Percentiles rank a stretch among this genome's conserved stretches.
phyloP scores from a whole-genome alignment of 1,139 yeast species.

The Lodderomyces parapsilosis region DNA sequence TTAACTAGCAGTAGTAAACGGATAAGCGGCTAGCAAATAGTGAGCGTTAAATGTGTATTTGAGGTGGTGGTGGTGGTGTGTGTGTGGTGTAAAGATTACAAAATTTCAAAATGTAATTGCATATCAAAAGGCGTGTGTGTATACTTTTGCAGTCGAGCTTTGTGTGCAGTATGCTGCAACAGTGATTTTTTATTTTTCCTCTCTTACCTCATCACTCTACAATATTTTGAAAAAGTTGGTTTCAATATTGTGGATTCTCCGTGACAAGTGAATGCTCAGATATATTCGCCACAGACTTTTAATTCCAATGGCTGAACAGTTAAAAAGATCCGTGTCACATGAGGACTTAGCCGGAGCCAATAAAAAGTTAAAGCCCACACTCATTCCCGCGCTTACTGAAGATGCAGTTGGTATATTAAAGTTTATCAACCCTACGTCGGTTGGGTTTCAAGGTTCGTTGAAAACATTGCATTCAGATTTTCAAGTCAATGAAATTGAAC shows the following conservation, averaged over 20 bases:
- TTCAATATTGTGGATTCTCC: no score
- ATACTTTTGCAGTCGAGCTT: constrained; percentile 4
- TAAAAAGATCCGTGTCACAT: constrained; percentile 9
- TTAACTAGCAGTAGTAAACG: not conserved
- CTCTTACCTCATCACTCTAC: not conserved
- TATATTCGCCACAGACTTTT: constrained; percentile 6
- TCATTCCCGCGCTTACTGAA: constrained; percentile 50
- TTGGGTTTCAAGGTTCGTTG: constrained; percentile 75
- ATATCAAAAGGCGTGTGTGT: no score
- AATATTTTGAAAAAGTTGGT: not conserved
- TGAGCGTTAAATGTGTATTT: not conserved
- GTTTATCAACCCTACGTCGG: constrained; percentile 51
- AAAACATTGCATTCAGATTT: constrained; percentile 95
- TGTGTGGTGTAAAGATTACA: not conserved
- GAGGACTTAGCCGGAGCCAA: constrained; percentile 1
- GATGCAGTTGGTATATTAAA: constrained; percentile 73
- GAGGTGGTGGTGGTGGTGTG: not conserved
- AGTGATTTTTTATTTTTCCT: no score
- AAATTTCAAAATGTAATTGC: not conserved
- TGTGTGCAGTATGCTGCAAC: constrained; percentile 1
- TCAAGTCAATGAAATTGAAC: constrained; percentile 81
- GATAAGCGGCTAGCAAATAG: not conserved
- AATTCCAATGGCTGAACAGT: constrained; percentile 10
- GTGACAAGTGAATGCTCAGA: constrained; percentile 5
- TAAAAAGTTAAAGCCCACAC: constrained; percentile 2